Percentiles rank a stretch among this genome's conserved stretches.
phyloP scores from a whole-genome alignment of 352 stramenopile genomes.

The Globisporangium radiosum region DNA sequence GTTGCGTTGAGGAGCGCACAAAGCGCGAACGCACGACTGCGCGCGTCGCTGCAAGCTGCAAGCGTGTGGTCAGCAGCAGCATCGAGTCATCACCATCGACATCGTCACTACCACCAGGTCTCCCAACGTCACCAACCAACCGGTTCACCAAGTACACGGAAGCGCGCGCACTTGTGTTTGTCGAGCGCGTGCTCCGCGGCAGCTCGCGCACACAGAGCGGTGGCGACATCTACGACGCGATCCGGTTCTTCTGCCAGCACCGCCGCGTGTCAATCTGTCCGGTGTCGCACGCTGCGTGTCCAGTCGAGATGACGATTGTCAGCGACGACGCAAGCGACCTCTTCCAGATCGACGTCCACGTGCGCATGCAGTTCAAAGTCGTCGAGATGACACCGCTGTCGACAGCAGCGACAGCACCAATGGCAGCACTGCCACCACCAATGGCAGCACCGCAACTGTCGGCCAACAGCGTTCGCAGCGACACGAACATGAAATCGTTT shows the following conservation, averaged over 20 bases:
- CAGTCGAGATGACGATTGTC: constrained; percentile 46
- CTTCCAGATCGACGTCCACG: constrained; percentile 54
- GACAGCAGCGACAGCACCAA: not conserved
- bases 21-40: constrained; percentile 1
- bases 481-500: not conserved
- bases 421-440: not conserved
- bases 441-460: not conserved
- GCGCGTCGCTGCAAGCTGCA: not conserved
- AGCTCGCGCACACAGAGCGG: constrained; percentile 70
- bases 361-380: constrained; percentile 74
- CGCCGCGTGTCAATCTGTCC: constrained; percentile 54
- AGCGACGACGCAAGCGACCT: constrained; percentile 9
- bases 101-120: not conserved
- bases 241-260: constrained; percentile 67
- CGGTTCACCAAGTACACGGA: constrained; percentile 36
- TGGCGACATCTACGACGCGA: constrained; percentile 77
- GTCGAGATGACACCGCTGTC: constrained; percentile 37
- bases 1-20: constrained; percentile 7
- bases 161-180: constrained; percentile 52
- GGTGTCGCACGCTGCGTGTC: constrained; percentile 52
- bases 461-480: not conserved
- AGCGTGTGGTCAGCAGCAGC: not conserved
- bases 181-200: constrained; percentile 60
- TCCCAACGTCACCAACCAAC: constrained; percentile 23
- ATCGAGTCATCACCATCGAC: constrained; percentile 2